phyloP scores from a whole-genome alignment of 2,329 filamentous ascomycete genomes.

The Pyrenophora graminea region DNA sequence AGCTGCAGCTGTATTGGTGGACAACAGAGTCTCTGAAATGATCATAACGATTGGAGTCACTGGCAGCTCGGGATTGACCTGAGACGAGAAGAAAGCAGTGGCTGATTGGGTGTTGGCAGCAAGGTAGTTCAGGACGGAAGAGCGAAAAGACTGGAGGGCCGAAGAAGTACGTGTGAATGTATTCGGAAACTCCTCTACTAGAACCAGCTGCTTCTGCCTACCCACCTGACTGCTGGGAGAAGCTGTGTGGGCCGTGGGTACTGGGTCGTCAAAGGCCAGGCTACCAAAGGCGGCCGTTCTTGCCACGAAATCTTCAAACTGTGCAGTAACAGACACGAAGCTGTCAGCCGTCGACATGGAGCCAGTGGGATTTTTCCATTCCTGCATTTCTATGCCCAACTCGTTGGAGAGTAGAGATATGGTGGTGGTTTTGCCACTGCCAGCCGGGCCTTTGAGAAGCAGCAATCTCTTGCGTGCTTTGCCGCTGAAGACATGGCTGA shows the following conservation, averaged over 20 bases:
- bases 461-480: constrained; percentile 68
- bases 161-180: constrained; percentile 53
- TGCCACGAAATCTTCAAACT: constrained; percentile 91
- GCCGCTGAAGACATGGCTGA: constrained; percentile 73
- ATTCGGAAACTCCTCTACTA: constrained; percentile 58
- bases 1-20: constrained; percentile 79
- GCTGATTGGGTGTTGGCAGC: constrained; percentile 66
- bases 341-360: constrained; percentile 64
- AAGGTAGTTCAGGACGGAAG: constrained; percentile 74
- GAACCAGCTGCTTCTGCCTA: constrained; percentile 48
- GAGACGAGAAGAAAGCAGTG: constrained; percentile 48
- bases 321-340: constrained; percentile 71
- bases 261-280: constrained; percentile 56
- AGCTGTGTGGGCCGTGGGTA: constrained; percentile 15
- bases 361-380: constrained; percentile 85
- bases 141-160: constrained; percentile 63
- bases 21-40: constrained; percentile 86
- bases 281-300: constrained; percentile 79
- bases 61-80: constrained; percentile 24
- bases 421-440: constrained; percentile 91
- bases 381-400: constrained; percentile 76
- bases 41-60: constrained; percentile 77
- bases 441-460: constrained; percentile 86
- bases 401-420: constrained; percentile 75
- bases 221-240: constrained; percentile 15